Conservation (phyloP, 768 basidiomycete species). For the Pleurotus cornucopiae region DNA sequence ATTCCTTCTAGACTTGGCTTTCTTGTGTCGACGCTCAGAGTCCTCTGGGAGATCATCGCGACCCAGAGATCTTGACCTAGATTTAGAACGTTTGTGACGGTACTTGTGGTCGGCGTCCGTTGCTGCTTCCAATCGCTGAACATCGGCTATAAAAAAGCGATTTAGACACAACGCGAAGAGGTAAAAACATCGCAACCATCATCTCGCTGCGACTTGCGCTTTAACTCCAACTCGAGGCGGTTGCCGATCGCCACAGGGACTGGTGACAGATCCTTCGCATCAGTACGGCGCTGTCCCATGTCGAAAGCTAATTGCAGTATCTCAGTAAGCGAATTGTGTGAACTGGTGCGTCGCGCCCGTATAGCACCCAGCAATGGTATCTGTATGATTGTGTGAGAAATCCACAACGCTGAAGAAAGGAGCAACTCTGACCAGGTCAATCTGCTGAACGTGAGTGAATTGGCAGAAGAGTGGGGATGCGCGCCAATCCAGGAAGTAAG, state of each 20-base stretch:
- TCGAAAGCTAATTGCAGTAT: too few relatives aligned
- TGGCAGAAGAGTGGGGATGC: too few relatives aligned
- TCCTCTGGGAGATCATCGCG: conserved; percentile 21
- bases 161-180: conserved; percentile 6
- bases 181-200: background rate
- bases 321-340: too few relatives aligned
- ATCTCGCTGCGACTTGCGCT: conserved; percentile 20
- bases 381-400: too few relatives aligned
- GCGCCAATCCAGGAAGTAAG: too few relatives aligned
- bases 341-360: too few relatives aligned
- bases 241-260: conserved; percentile 65
- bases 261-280: conserved; percentile 71
- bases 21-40: conserved; percentile 13
- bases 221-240: conserved; percentile 83
- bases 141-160: background rate
- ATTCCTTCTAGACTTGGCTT: conserved; percentile 5
- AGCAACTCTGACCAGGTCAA: too few relatives aligned
- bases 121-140: conserved; percentile 19
- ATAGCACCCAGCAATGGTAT: too few relatives aligned
- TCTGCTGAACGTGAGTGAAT: too few relatives aligned
- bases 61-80: conserved; percentile 16
- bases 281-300: conserved; percentile 29
- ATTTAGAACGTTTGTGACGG: conserved; percentile 7
- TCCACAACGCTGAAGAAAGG: too few relatives aligned
- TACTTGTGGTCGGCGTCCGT: conserved; percentile 12